Percentiles rank a stretch among this genome's conserved stretches.
Conservation (phyloP, 306 rosid species). For the Vigna unguiculata region DNA sequence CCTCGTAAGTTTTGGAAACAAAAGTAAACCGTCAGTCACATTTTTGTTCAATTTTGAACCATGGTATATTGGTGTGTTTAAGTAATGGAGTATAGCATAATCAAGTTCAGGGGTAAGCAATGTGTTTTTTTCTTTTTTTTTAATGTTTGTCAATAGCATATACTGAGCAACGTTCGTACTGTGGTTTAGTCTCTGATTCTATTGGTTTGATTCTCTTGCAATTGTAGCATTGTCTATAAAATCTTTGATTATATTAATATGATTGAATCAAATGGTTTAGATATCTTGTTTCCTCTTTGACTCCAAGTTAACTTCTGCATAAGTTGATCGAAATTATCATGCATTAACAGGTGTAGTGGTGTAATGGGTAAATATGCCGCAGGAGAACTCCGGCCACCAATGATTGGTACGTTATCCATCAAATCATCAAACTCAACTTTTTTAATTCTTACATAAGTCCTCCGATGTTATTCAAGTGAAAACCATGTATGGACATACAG, state of each 20-base stretch:
- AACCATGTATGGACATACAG: not conserved
- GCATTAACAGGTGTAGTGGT: slow-evolving; percentile 84
- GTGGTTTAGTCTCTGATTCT: not conserved
- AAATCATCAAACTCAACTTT: not conserved
- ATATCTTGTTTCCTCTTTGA: not conserved
- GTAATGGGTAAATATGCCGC: slow-evolving; percentile 94
- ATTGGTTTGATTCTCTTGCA: slow-evolving; percentile 30
- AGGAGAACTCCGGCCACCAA: slow-evolving; percentile 92
- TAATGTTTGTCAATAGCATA: not conserved
- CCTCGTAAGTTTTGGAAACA: not conserved
- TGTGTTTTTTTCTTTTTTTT: not conserved
- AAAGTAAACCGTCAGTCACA: not conserved
- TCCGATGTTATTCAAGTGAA: not conserved
- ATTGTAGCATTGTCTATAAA: not conserved
- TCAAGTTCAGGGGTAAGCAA: slow-evolving; percentile 1
- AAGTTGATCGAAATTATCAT: slow-evolving; percentile 12
- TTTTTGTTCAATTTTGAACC: slow-evolving; percentile 1
- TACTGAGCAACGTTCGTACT: not conserved
- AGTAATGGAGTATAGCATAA: not conserved
- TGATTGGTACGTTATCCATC: slow-evolving; percentile 58
- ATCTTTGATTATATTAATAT: not conserved
- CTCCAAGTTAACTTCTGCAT: not conserved
- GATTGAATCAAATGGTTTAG: slow-evolving; percentile 10
- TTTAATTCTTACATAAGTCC: not conserved
- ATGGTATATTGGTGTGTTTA: not conserved